Base-by-base conservation (phyloP, 1,284 basidiomycete genomes). In the Ceratobasidium sp. region DNA sequence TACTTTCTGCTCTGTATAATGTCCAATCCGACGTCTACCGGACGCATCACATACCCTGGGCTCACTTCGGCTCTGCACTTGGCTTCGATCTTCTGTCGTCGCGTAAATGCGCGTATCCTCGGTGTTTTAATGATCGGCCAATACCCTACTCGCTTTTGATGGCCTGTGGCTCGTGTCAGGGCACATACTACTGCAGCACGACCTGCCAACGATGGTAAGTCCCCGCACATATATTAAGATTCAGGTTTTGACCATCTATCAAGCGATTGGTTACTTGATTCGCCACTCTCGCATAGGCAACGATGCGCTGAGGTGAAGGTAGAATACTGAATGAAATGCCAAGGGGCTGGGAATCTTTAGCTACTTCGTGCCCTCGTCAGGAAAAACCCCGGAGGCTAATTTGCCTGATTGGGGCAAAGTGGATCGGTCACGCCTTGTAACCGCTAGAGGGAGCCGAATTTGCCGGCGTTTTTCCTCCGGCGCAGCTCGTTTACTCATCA, bases 61-160 rank as follows among this genome's bases (percentile, higher is more conserved):
- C 20, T 13, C 18, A 26, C 12, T 15, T 61, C 12, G 60, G 60
- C 4, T 33, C 13, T 33, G 28, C 33, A 13, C 60, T 61, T 33
- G 26, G 60, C 3, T 61, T 61, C 28, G 33, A 61, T 12, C 28
- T 61, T 26, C 4, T 5, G 26, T 61, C 60, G 9, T 15, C 26
- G 60, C 60, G 20, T 39, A 40, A 33, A 61, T 61, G 60, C 33
- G 60, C 28, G 20, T 61, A 61, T 20, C 40, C 60, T 33, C 60
- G 60, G 60, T 61, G 60, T 39, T 61, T 61, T 40, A 40, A 15
- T 15, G 15, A 26, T 20, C 5, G 23, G 28, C 28, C 28, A 6
- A 20, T 61, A 6, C 60, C 60, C 3, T 26, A 26, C 20, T 26
- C 60, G 10, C 7, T 20, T 4, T 20, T 61, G 33, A 12, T 28